Conservation (phyloP, 305 asterid genomes). For the Euphrasia arctica region DNA sequence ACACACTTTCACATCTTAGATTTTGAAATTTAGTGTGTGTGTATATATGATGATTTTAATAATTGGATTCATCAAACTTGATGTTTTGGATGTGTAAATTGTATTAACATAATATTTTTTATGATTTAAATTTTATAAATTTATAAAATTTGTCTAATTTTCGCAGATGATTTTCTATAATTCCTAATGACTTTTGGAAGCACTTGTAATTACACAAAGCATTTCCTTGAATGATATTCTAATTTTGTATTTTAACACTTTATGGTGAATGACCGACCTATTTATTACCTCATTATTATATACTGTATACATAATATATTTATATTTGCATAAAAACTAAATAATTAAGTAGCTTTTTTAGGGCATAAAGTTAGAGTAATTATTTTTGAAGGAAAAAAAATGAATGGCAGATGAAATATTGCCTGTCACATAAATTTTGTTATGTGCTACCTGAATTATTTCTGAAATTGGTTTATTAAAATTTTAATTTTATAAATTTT, state of each 20-base stretch:
- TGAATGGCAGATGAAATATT: too few species aligned
- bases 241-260: neutral
- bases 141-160: neutral
- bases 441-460: conserved; percentile 16
- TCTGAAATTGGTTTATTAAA: neutral
- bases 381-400: neutral
- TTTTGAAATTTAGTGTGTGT: neutral
- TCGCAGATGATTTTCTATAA: neutral
- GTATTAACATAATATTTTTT: neutral
- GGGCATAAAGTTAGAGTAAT: neutral
- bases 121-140: neutral
- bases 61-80: neutral
- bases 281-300: conserved; percentile 1
- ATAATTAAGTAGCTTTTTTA: neutral
- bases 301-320: too few species aligned
- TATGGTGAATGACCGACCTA: neutral
- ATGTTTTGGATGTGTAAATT: neutral
- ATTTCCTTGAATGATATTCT: conserved; percentile 18
- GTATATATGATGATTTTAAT: neutral
- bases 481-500: conserved; percentile 6
- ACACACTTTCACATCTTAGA: neutral
- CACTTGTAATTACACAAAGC: neutral
- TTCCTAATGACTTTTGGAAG: neutral
- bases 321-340: too few species aligned
- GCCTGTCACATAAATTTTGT: neutral